Base-by-base conservation (phyloP, 2,329 filamentous ascomycete species). In the Fusarium cicatricum region DNA sequence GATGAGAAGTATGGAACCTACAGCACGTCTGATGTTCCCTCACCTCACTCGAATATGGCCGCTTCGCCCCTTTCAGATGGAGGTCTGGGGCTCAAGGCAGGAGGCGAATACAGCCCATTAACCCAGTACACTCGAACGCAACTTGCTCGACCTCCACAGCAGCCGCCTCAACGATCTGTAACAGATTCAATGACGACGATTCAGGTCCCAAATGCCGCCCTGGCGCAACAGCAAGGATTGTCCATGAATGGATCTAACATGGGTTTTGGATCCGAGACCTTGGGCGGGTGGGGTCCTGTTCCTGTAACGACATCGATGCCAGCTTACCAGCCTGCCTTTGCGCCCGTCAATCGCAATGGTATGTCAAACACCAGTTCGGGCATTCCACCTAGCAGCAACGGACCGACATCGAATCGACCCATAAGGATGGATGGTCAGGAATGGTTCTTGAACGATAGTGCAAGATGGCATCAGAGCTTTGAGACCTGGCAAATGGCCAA, bases 1-100 rank as follows among this genome's bases (percentile, higher is more conserved):
- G 91, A 96, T 69, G 80, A 85, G 38, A 94, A 89, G 74, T 97
- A 90, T 74, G 92, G 91, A 2, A 84, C 83, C 2, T 92, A 89
- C 65, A 85, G 77, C 69, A 83, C 83, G 47, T 82, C 82, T 1
- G 86, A 88, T 46, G 80, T 86, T 7, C 81, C 83, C 2, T 87
- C 86, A 2, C 85, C 85, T 16, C 66, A 58, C 19, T 77, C 75
- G 54, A 66, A 75, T 66, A 38, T 70, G 61, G 53, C 64, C 5
- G 51, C 68, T 7, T 74, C 72, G 5, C 70, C 74, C 3, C 60
- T 68, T 8, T 71, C 71, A 10, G 71, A 74, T 31, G 67, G 68
- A 15, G 64, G 64, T 10, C 31, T 65, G n/a, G 51, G 54, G 9
- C 37, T 65, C 19, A 66, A 61, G 39, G 16, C 53, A 33, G 64